A percentile compares a stretch with the other conserved stretches of the same genome.
These are phyloP conservation scores for Durio zibethinus DNA, from an alignment of 345 rosid genomes.

Conservation along the genomic window DNA sequence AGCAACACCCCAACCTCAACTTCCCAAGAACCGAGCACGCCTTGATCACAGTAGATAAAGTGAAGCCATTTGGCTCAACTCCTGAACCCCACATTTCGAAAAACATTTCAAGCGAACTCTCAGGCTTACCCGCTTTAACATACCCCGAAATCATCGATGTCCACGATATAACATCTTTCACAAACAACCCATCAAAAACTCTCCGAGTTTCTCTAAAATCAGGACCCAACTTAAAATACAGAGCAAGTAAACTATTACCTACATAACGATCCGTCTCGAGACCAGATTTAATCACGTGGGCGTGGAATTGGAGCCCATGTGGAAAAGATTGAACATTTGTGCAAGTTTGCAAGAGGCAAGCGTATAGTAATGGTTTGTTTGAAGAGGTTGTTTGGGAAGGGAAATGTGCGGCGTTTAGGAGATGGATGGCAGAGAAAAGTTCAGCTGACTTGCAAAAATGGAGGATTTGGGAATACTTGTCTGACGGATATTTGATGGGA, in stretches of 20 bases:
- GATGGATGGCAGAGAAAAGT: conserved; percentile 48
- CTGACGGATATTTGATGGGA: conserved; percentile 11
- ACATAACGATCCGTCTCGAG: conserved; percentile 65
- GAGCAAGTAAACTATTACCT: conserved; percentile 78
- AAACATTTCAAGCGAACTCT: conserved; percentile 53
- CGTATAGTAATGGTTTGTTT: conserved; percentile 54
- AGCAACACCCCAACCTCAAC: conserved; percentile 49
- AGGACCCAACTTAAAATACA: conserved; percentile 65
- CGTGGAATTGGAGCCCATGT: conserved; percentile 75
- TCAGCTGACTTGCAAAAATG: conserved; percentile 52
- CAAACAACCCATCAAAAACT: conserved; percentile 56
- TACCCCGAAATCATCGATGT: conserved; percentile 82
- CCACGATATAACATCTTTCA: conserved; percentile 78
- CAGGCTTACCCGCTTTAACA: conserved; percentile 42
- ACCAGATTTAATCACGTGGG: conserved; percentile 72
- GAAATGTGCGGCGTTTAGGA: conserved; percentile 45
- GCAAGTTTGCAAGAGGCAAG: conserved; percentile 71
- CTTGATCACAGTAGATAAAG: conserved; percentile 68
- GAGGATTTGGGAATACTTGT: conserved; percentile 38
- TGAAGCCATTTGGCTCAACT: conserved; percentile 68
- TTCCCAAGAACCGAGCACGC: conserved; percentile 69
- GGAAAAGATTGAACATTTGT: conserved; percentile 45
- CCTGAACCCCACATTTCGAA: conserved; percentile 60
- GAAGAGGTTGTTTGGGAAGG: conserved; percentile 14
- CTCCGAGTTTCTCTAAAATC: conserved; percentile 56